Percentiles rank a stretch among this genome's conserved stretches.
These are phyloP conservation scores for Balakata baccata DNA, from an alignment of 345 rosid genomes.

Conservation along the genomic window DNA sequence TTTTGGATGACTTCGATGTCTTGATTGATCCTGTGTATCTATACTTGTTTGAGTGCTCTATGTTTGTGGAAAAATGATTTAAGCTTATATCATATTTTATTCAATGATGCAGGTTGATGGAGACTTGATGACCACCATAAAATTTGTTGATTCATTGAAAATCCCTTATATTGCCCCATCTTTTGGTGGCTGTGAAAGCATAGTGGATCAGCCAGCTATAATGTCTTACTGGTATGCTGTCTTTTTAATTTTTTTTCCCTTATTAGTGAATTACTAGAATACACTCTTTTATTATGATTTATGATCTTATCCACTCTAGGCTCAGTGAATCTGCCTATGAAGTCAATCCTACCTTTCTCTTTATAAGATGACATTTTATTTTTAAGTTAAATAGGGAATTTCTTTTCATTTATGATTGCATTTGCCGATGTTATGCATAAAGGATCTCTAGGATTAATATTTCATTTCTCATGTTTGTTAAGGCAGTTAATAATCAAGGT, in stretches of 20 bases:
- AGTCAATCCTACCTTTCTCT: not conserved
- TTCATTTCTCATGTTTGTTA: no score
- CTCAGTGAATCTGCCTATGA: not conserved
- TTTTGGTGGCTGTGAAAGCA: conserved; percentile 96
- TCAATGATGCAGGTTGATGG: conserved; percentile 62
- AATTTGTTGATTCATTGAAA: conserved; percentile 79
- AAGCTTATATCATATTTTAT: not conserved
- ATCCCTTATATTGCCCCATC: conserved; percentile 99
- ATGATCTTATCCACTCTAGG: not conserved
- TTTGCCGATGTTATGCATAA: not conserved
- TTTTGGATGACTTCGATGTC: not conserved
- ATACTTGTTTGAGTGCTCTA: not conserved
- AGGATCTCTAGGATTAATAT: not conserved
- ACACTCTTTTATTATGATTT: not conserved
- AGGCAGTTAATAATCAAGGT: no score
- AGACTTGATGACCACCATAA: conserved; percentile 61
- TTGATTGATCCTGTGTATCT: not conserved
- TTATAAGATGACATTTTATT: not conserved
- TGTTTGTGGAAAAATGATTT: not conserved
- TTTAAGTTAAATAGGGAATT: no score
- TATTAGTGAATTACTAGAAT: not conserved
- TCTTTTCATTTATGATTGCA: no score
- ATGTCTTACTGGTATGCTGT: conserved; percentile 92
- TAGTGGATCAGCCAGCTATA: conserved; percentile 96
- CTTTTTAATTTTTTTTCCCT: not conserved